Evolutionary conservation across 768 basidiomycete species (phyloP).

Genomic region (Lentinula guzmanii): DNA sequence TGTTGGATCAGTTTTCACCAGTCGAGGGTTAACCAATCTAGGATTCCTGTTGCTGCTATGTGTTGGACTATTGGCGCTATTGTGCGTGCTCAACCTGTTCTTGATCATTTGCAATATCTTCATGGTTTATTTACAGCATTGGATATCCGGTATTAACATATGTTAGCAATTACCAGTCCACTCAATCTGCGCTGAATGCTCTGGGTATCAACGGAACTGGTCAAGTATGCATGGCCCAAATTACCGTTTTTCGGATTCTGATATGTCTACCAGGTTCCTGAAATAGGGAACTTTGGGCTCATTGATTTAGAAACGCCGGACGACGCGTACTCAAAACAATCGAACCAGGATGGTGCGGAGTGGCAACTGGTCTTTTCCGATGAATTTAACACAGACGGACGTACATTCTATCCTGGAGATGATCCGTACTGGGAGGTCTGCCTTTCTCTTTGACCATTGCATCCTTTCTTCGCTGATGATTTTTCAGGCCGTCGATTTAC

Average conservation of each 20-base stretch:
- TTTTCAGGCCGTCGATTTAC: slow-evolving; percentile 46
- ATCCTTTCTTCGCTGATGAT: slow-evolving; percentile 6
- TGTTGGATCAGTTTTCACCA: slow-evolving; percentile 42
- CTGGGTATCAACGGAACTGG: slow-evolving; percentile 64
- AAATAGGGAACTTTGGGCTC: slow-evolving; percentile 52
- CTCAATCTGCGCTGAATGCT: slow-evolving; percentile 29
- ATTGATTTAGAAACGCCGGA: slow-evolving; percentile 57
- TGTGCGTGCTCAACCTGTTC: slow-evolving; percentile 38
- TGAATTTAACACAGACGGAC: slow-evolving; percentile 72
- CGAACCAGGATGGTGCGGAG: slow-evolving; percentile 50
- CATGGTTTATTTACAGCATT: slow-evolving; percentile 25
- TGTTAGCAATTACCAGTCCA: slow-evolving; percentile 17
- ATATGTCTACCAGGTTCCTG: slow-evolving; percentile 47
- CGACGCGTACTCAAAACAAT: slow-evolving; percentile 45
- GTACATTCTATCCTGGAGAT: slow-evolving; percentile 77
- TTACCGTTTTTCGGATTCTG: not conserved
- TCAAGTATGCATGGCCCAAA: slow-evolving; percentile 36
- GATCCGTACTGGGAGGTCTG: slow-evolving; percentile 79
- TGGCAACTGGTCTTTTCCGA: slow-evolving; percentile 70
- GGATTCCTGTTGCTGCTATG: slow-evolving; percentile 61
- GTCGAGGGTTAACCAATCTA: slow-evolving; percentile 64
- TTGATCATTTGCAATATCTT: not conserved
- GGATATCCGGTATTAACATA: slow-evolving; percentile 41
- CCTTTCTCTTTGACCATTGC: slow-evolving; percentile 18
- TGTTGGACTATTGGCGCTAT: slow-evolving; percentile 42